phyloP scores from a whole-genome alignment of 75 land plant species.

The Selaginella moellendorffii region DNA sequence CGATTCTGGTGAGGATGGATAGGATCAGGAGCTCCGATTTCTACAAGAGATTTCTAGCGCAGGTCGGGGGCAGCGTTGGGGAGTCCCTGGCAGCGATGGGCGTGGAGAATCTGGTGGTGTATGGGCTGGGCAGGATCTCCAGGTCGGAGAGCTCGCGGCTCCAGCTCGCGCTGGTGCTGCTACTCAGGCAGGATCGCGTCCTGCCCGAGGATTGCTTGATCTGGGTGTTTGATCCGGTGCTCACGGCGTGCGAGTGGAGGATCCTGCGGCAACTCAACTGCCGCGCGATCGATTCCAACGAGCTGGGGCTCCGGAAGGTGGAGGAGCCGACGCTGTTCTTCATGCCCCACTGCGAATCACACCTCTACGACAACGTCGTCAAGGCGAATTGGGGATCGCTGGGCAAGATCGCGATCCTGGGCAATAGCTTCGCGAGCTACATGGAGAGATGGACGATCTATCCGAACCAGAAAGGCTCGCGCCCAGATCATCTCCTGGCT shows the following conservation, averaged over 20 bases:
- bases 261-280: conserved; percentile 41
- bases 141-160: conserved; percentile 41
- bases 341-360: conserved; percentile 88
- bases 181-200: conserved; percentile 32
- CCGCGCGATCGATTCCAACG: conserved; percentile 32
- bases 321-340: conserved; percentile 54
- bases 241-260: conserved; percentile 43
- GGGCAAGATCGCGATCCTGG: conserved; percentile 42
- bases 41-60: background rate
- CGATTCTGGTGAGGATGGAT: background rate
- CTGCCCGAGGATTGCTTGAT: conserved; percentile 9
- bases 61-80: background rate
- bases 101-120: conserved; percentile 42
- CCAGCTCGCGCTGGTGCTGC: conserved; percentile 59
- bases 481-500: conserved; percentile 25
- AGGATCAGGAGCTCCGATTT: background rate
- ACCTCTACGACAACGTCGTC: conserved; percentile 53
- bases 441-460: conserved; percentile 17
- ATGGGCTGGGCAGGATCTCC: conserved; percentile 78
- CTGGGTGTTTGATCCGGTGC: conserved; percentile 78
- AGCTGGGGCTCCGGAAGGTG: conserved; percentile 38
- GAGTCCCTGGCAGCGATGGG: no score
- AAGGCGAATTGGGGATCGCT: conserved; percentile 49
- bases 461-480: conserved; percentile 8
- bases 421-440: conserved; percentile 67